A percentile compares a stretch with the other conserved stretches of the same genome.
phyloP scores from a whole-genome alignment of 169 alveolate genomes.

The Amoebophrya sp. region DNA sequence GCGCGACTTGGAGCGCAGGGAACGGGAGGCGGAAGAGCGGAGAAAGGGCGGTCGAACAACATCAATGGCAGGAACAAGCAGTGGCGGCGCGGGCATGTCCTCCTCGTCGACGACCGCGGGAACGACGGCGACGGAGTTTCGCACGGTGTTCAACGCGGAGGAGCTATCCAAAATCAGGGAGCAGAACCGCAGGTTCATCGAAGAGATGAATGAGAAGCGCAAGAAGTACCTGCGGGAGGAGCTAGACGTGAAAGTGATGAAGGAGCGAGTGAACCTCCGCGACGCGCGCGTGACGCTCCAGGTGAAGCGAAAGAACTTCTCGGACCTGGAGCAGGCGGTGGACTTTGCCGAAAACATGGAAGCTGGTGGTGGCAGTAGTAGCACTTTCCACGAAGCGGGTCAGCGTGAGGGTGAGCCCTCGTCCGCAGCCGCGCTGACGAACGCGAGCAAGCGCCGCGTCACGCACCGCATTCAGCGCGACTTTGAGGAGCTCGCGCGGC shows the following conservation, averaged over 20 bases:
- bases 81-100: background rate
- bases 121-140: background rate
- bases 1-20: background rate
- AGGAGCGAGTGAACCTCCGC: background rate
- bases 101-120: background rate
- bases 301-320: background rate
- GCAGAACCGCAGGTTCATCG: background rate
- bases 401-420: background rate
- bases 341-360: background rate
- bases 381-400: too few species aligned
- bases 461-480: background rate
- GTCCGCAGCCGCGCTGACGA: too few species aligned
- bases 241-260: background rate
- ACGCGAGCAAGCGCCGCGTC: background rate
- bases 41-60: background rate
- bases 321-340: background rate
- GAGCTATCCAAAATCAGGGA: background rate
- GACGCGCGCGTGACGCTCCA: background rate
- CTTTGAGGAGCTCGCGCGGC: background rate
- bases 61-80: too few species aligned
- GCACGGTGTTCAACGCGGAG: background rate
- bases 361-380: too few species aligned
- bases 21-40: background rate
- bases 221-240: background rate
- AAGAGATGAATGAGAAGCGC: background rate